Evolutionary conservation across 352 stramenopile species (phyloP).

Genomic region (Globisporangium heterothallicum): DNA sequence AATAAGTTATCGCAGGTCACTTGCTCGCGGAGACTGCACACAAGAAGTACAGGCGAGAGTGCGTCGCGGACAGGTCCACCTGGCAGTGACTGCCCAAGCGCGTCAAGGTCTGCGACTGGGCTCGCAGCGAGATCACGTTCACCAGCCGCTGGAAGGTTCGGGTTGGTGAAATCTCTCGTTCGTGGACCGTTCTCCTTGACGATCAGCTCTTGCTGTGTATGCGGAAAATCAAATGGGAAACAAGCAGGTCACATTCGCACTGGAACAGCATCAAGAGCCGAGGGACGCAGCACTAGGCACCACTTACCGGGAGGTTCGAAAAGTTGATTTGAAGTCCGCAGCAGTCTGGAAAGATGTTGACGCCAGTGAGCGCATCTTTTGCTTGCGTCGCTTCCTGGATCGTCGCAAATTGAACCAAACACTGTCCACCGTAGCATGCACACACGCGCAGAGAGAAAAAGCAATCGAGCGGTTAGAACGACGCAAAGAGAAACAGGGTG

Average conservation of each 20-base stretch:
- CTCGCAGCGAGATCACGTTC: not conserved
- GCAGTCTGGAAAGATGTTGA: conserved; percentile 57
- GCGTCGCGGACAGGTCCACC: conserved; percentile 15
- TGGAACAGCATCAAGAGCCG: not conserved
- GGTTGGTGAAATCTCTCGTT: conserved; percentile 50
- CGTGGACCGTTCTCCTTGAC: conserved; percentile 56
- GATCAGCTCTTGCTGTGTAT: conserved; percentile 41
- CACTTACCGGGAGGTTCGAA: conserved; percentile 45
- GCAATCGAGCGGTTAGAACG: no score
- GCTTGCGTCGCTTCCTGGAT: conserved; percentile 34
- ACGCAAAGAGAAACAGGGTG: no score
- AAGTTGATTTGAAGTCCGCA: conserved; percentile 56
- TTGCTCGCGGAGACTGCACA: conserved; percentile 45
- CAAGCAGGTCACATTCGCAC: not conserved
- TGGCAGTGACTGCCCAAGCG: conserved; percentile 10
- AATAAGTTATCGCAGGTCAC: conserved; percentile 60
- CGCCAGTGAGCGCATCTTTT: conserved; percentile 40
- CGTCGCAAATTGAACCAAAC: conserved; percentile 45
- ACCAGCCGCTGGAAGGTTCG: conserved; percentile 17
- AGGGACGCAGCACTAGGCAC: not conserved
- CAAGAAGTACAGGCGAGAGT: conserved; percentile 45
- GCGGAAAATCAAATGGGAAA: not conserved
- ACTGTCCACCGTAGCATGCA: conserved; percentile 18
- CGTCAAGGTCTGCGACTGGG: conserved; percentile 14
- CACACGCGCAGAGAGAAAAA: not conserved